Evolutionary conservation across 768 basidiomycete species (phyloP).

Genomic region (Tylopilus felleus): DNA sequence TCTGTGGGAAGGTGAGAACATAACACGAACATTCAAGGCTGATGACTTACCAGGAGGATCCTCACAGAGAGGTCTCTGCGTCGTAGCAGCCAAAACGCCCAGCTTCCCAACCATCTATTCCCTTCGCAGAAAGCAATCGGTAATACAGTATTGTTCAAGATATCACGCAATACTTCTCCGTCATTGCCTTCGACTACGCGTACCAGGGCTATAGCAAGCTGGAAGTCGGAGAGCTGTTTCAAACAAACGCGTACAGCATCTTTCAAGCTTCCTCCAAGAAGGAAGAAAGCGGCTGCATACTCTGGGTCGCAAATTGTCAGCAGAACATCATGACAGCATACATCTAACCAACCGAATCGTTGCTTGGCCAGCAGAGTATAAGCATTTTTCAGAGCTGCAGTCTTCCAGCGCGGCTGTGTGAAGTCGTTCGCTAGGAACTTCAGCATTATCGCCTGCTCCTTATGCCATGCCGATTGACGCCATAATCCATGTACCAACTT

Average conservation of each 20-base stretch:
- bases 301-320: constrained; percentile 45
- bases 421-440: constrained; percentile 94
- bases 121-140: constrained; percentile 84
- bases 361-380: constrained; percentile 89
- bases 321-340: background rate
- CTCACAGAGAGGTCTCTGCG: constrained; percentile 87
- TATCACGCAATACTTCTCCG: constrained; percentile 68
- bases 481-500: constrained; percentile 93
- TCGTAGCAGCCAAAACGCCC: constrained; percentile 95
- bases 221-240: constrained; percentile 84
- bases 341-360: constrained; percentile 68
- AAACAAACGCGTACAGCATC: constrained; percentile 92
- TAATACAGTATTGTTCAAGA: constrained; percentile 72
- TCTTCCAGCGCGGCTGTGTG: constrained; percentile 75
- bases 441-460: constrained; percentile 84
- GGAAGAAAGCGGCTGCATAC: constrained; percentile 98
- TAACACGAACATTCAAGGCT: background rate
- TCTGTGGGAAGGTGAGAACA: constrained; percentile 39
- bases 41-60: constrained; percentile 69
- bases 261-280: constrained; percentile 82
- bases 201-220: constrained; percentile 84
- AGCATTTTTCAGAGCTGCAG: constrained; percentile 94
- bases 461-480: constrained; percentile 93
- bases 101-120: constrained; percentile 90
- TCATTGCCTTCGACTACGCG: constrained; percentile 81